Percentiles rank a stretch among this genome's conserved stretches.
Conservation (phyloP, 345 rosid species). For the Camelina hispida region DNA sequence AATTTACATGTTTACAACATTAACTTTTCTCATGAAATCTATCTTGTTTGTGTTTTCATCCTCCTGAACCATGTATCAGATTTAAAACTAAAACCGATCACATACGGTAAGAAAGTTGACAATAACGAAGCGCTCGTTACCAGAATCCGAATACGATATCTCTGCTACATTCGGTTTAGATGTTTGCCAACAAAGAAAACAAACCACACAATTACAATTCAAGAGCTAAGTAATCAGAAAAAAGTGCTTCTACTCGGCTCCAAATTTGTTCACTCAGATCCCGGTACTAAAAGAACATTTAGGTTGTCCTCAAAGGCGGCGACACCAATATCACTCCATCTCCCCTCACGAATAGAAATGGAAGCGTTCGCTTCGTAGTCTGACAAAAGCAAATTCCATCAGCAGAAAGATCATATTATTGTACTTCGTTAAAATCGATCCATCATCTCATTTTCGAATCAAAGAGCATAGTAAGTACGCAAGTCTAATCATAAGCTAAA, state of each 20-base stretch:
- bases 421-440: background rate
- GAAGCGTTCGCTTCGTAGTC: conserved; percentile 78
- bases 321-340: conserved; percentile 96
- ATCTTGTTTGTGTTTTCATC: background rate
- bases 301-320: conserved; percentile 54
- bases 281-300: background rate
- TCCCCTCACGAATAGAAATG: conserved; percentile 92
- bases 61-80: background rate
- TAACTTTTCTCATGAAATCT: background rate
- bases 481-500: conserved; percentile 11
- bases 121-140: background rate
- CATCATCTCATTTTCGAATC: background rate
- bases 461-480: too few species aligned
- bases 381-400: conserved; percentile 40
- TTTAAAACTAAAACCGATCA: background rate
- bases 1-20: conserved; percentile 6
- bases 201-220: background rate
- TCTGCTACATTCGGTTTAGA: background rate
- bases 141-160: background rate
- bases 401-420: background rate
- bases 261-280: background rate
- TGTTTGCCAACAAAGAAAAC: background rate
- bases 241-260: background rate
- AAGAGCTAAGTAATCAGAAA: conserved; percentile 16
- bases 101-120: too few species aligned